A percentile compares a stretch with the other conserved stretches of the same genome.
These are phyloP conservation scores for Dianthus caryophyllus DNA, from an alignment of 148 eudicot species.

Conservation along the genomic window DNA sequence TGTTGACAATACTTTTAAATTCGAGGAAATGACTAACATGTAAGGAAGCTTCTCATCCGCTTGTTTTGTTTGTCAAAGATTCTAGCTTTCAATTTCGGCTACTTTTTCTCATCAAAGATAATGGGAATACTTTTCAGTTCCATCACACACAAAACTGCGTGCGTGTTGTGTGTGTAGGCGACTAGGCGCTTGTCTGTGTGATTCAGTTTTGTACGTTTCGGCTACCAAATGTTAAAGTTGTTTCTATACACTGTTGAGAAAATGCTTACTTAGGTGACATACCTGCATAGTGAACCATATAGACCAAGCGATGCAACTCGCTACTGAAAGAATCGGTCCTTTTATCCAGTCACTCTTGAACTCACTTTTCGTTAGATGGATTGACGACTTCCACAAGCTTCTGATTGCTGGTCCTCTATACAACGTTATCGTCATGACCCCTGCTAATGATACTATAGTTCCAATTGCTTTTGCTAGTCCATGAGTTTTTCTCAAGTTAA, in stretches of 20 bases:
- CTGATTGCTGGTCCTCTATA: constrained; percentile 40
- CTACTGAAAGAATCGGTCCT: constrained; percentile 42
- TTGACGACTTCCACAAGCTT: constrained; percentile 33
- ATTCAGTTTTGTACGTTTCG: background rate
- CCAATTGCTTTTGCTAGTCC: constrained; percentile 43
- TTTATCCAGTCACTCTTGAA: constrained; percentile 34
- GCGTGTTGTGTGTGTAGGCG: background rate
- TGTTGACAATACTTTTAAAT: background rate
- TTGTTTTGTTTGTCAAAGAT: constrained; percentile 5
- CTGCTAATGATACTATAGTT: constrained; percentile 35
- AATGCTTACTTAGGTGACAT: constrained; percentile 10
- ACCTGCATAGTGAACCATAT: constrained; percentile 56
- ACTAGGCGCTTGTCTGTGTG: background rate
- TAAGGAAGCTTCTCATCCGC: background rate
- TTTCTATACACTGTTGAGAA: background rate
- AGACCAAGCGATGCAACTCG: constrained; percentile 45
- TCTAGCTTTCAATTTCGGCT: background rate
- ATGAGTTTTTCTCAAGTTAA: constrained; percentile 25
- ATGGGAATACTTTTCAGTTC: background rate
- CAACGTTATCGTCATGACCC: constrained; percentile 33
- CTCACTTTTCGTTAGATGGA: constrained; percentile 26
- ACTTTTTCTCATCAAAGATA: background rate
- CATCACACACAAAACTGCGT: background rate
- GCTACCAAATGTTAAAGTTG: constrained; percentile 1
- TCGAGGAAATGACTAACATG: background rate